Percentiles rank a stretch among this genome's conserved stretches.
Conservation (phyloP, 306 rosid genomes). For the Purshia tridentata region DNA sequence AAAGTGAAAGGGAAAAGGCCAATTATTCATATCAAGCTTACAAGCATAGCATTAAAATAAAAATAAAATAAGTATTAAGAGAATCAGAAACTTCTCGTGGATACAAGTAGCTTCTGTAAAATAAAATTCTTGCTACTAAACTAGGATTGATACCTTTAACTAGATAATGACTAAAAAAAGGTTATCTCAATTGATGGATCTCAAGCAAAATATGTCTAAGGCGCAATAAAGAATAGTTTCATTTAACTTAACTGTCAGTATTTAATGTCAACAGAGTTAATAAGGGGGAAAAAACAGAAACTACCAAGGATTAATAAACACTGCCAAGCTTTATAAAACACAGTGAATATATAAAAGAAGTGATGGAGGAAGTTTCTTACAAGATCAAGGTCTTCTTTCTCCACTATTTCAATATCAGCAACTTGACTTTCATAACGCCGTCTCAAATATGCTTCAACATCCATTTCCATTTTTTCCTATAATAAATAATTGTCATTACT, state of each 20-base stretch:
- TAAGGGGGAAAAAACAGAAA: slow-evolving; percentile 1
- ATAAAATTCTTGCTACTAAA: background rate
- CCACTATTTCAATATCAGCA: slow-evolving; percentile 75
- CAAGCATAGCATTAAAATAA: background rate
- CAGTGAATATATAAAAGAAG: background rate
- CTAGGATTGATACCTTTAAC: background rate
- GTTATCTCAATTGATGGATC: background rate
- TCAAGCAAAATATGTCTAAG: background rate
- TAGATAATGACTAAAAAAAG: background rate
- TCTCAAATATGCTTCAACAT: slow-evolving; percentile 80
- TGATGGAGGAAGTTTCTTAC: slow-evolving; percentile 52
- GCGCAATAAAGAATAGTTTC: background rate
- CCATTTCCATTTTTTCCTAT: slow-evolving; percentile 80
- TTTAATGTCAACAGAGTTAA: background rate
- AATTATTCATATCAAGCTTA: background rate
- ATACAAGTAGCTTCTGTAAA: background rate
- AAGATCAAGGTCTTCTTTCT: slow-evolving; percentile 92
- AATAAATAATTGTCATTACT: slow-evolving; percentile 27
- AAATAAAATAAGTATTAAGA: background rate
- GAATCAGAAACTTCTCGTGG: background rate
- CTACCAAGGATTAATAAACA: slow-evolving; percentile 2
- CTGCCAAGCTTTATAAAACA: background rate
- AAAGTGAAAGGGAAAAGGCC: background rate
- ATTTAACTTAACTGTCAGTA: background rate
- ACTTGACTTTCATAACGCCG: slow-evolving; percentile 79